phyloP scores from a whole-genome alignment of 352 stramenopile species.

The Pythium utonaiense region DNA sequence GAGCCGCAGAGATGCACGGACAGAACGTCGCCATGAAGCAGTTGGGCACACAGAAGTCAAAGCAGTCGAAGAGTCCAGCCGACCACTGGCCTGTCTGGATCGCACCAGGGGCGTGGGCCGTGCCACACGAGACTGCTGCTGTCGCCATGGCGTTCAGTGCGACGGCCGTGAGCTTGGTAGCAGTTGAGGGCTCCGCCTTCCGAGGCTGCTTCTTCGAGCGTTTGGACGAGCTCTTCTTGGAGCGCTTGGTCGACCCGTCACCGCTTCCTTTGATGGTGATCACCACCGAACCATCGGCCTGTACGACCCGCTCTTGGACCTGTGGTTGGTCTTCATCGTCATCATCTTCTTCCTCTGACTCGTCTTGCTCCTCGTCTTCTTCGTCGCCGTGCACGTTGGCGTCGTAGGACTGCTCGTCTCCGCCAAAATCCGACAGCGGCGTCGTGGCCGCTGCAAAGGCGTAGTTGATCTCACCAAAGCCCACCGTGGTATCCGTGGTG shows the following conservation, averaged over 20 bases:
- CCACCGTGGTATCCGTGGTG: background rate
- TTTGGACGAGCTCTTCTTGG: background rate
- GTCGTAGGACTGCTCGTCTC: background rate
- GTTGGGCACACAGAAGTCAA: conserved; percentile 18
- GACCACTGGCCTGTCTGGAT: conserved; percentile 15
- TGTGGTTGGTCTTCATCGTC: too few species aligned
- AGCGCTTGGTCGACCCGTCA: background rate
- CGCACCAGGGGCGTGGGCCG: background rate
- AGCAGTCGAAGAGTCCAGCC: conserved; percentile 15
- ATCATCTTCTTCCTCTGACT: too few species aligned
- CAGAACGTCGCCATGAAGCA: conserved; percentile 24
- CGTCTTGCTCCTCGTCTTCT: background rate
- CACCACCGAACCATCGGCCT: background rate
- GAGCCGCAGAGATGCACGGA: conserved; percentile 19
- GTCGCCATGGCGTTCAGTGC: background rate
- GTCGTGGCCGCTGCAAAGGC: background rate
- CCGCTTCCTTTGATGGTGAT: too few species aligned
- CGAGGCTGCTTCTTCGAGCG: background rate
- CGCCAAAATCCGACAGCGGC: background rate
- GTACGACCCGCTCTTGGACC: too few species aligned
- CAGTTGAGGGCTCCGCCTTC: too few species aligned
- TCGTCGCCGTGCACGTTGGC: background rate
- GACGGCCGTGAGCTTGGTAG: background rate
- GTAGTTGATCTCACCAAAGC: background rate
- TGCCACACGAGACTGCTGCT: background rate